Conservation (phyloP, 2,329 filamentous ascomycete genomes). For the Pyrenophora graminea region DNA sequence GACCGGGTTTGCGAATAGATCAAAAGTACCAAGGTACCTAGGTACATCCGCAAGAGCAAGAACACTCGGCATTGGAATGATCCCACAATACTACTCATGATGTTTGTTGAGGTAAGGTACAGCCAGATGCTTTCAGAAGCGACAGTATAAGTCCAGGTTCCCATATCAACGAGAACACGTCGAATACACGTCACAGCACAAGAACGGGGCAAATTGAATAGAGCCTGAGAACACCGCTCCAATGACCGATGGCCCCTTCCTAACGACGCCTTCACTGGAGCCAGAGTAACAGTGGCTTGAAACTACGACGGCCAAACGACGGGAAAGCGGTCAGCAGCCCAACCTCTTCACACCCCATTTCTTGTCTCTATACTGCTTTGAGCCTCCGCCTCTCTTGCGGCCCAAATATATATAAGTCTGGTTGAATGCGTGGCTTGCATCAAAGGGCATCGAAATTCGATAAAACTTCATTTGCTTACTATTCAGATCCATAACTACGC, state of each 20-base stretch:
- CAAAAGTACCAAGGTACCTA: constrained; percentile 22
- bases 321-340: constrained; percentile 26
- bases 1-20: constrained; percentile 23
- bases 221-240: not conserved
- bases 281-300: constrained; percentile 37
- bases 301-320: constrained; percentile 19
- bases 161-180: not conserved
- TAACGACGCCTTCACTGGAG: constrained; percentile 18
- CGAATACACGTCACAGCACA: not conserved
- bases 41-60: constrained; percentile 11
- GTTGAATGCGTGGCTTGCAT: not conserved
- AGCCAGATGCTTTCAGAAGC: not conserved
- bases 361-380: not conserved
- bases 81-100: not conserved
- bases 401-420: constrained; percentile 22
- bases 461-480: constrained; percentile 5
- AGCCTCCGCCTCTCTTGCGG: not conserved
- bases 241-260: constrained; percentile 12
- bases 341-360: not conserved
- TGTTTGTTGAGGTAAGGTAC: not conserved
- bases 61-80: not conserved
- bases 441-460: not conserved
- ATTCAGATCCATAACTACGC: not conserved
- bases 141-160: not conserved
- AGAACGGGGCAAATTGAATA: not conserved